These are phyloP conservation scores for Aspergillus felis DNA, from an alignment of 2,329 filamentous ascomycete species.

Conservation along the genomic window DNA sequence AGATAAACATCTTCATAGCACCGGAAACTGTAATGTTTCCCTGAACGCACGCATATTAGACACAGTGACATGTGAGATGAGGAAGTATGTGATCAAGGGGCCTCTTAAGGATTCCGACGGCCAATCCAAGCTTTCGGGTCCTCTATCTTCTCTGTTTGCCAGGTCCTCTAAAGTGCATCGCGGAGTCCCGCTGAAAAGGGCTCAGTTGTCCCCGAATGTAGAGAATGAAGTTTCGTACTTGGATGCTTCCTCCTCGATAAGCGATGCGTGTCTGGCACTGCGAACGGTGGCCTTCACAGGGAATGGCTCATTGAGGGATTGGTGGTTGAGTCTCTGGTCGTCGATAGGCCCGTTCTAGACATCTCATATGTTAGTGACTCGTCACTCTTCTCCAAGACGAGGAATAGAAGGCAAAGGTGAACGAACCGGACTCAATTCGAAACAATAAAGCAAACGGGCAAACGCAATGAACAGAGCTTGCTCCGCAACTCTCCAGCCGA, in stretches of 20 bases:
- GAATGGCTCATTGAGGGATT: neutral
- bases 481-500: neutral
- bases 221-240: neutral
- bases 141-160: too few relatives aligned
- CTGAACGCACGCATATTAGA: too few relatives aligned
- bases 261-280: neutral
- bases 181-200: neutral
- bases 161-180: too few relatives aligned
- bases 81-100: too few relatives aligned
- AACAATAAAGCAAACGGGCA: neutral
- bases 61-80: too few relatives aligned
- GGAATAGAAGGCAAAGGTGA: neutral
- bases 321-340: neutral
- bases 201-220: neutral
- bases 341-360: neutral
- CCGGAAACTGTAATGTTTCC: too few relatives aligned
- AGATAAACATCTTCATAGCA: too few relatives aligned
- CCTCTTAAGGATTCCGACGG: too few relatives aligned
- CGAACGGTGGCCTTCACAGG: neutral
- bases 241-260: neutral
- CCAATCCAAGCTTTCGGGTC: too few relatives aligned
- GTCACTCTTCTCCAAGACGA: neutral
- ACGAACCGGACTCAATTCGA: neutral
- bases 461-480: neutral
- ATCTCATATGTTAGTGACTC: neutral